Conservation (phyloP, 2,329 filamentous ascomycete species). For the Penicillium fuscoglaucum region DNA sequence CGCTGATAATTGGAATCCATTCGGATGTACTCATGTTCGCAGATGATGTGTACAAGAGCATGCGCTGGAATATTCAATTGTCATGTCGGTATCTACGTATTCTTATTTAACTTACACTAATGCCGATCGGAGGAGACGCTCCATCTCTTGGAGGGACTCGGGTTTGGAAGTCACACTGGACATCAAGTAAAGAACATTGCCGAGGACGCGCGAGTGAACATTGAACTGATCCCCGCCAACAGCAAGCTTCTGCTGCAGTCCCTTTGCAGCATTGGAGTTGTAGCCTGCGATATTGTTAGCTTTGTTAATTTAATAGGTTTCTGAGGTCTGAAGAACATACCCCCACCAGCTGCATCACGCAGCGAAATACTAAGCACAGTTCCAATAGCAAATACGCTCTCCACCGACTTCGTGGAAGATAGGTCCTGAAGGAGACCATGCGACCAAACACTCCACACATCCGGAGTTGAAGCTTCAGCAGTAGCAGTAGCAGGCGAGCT, state of each 20-base stretch:
- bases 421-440: constrained; percentile 58
- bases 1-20: background rate
- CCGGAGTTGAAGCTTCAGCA: constrained; percentile 5
- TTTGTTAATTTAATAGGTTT: background rate
- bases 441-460: constrained; percentile 71
- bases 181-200: constrained; percentile 64
- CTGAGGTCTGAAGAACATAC: constrained; percentile 27
- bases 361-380: constrained; percentile 69
- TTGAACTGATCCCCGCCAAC: constrained; percentile 42
- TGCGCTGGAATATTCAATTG: background rate
- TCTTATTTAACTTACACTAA: constrained; percentile 23
- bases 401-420: constrained; percentile 58
- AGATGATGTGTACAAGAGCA: background rate
- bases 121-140: constrained; percentile 42
- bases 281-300: constrained; percentile 47
- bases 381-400: constrained; percentile 71
- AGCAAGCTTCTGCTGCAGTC: constrained; percentile 53
- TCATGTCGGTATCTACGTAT: background rate
- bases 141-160: constrained; percentile 45
- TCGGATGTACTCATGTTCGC: too few species aligned
- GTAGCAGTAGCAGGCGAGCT: background rate
- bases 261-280: constrained; percentile 56
- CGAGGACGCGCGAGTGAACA: constrained; percentile 61
- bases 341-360: constrained; percentile 49
- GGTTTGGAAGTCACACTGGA: constrained; percentile 53